These are phyloP conservation scores for Heimioporus punctisporus DNA, from an alignment of 1,284 basidiomycete species.

Conservation along the genomic window DNA sequence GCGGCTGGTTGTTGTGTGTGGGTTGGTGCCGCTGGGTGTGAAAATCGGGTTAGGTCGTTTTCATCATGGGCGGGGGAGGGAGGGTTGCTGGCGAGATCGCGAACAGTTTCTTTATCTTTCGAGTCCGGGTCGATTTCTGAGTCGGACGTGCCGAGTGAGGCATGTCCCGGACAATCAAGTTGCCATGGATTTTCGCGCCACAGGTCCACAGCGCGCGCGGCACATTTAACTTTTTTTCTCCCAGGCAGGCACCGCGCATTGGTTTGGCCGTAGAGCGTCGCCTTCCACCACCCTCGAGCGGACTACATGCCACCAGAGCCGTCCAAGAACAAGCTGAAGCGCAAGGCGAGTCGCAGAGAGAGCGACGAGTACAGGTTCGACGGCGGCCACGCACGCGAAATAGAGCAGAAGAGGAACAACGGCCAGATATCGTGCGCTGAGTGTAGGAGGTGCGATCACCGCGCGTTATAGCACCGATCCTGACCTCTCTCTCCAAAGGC, in stretches of 20 bases:
- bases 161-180: slow-evolving; percentile 8
- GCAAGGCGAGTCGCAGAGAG: slow-evolving; percentile 46
- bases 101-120: slow-evolving; percentile 1
- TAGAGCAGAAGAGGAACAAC: slow-evolving; percentile 52
- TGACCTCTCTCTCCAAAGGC: slow-evolving; percentile 39
- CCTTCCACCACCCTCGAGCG: slow-evolving; percentile 5
- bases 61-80: too few species aligned
- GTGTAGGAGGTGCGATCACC: slow-evolving; percentile 59
- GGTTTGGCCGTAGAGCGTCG: slow-evolving; percentile 1
- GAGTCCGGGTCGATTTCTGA: slow-evolving; percentile 7
- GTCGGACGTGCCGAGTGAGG: slow-evolving; percentile 5
- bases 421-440: slow-evolving; percentile 67
- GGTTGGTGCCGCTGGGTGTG: slow-evolving; percentile 19
- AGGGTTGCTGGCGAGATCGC: too few species aligned
- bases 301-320: slow-evolving; percentile 50
- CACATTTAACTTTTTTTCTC: slow-evolving; percentile 23
- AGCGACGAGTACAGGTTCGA: slow-evolving; percentile 52
- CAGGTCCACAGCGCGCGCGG: slow-evolving; percentile 11
- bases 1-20: too few species aligned
- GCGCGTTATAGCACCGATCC: slow-evolving; percentile 27
- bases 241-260: slow-evolving; percentile 18
- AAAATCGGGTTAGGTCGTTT: too few species aligned
- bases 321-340: slow-evolving; percentile 47
- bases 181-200: slow-evolving; percentile 32
- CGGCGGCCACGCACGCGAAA: slow-evolving; percentile 49